Conservation (phyloP, 2,329 filamentous ascomycete genomes). For the Xylaria sp. region DNA sequence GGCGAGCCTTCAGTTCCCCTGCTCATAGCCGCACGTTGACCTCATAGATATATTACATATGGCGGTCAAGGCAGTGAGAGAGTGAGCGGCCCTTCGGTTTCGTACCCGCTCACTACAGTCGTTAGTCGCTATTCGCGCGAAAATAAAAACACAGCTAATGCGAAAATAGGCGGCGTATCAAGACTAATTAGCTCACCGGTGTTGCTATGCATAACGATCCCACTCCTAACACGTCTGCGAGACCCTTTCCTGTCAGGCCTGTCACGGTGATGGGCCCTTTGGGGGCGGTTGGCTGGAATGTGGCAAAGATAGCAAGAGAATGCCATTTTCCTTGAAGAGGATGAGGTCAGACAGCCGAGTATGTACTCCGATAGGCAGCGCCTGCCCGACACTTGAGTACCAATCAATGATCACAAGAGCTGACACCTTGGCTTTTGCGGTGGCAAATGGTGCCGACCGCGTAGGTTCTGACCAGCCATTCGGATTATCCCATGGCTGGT, state of each 20-base stretch:
- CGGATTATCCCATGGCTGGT: slow-evolving; percentile 11
- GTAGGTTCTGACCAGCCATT: slow-evolving; percentile 8
- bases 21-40: slow-evolving; percentile 13
- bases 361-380: slow-evolving; percentile 29
- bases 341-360: slow-evolving; percentile 23
- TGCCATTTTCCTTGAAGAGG: slow-evolving; percentile 12
- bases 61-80: slow-evolving; percentile 25
- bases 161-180: slow-evolving; percentile 20
- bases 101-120: slow-evolving; percentile 25
- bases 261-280: slow-evolving; percentile 10
- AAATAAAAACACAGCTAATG: slow-evolving; percentile 21
- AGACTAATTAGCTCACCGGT: slow-evolving; percentile 20
- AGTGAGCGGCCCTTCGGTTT: slow-evolving; percentile 7
- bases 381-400: slow-evolving; percentile 19
- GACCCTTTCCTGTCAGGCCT: slow-evolving; percentile 4
- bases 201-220: slow-evolving; percentile 27
- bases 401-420: slow-evolving; percentile 27
- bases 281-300: slow-evolving; percentile 14
- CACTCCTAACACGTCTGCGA: slow-evolving; percentile 7
- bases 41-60: slow-evolving; percentile 22
- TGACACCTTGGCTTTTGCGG: slow-evolving; percentile 19
- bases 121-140: slow-evolving; percentile 2
- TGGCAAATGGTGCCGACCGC: slow-evolving; percentile 25
- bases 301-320: slow-evolving; percentile 29
- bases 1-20: slow-evolving; percentile 23